Base-by-base conservation (phyloP, 768 basidiomycete genomes). In the Kwoniella bestiolae region DNA sequence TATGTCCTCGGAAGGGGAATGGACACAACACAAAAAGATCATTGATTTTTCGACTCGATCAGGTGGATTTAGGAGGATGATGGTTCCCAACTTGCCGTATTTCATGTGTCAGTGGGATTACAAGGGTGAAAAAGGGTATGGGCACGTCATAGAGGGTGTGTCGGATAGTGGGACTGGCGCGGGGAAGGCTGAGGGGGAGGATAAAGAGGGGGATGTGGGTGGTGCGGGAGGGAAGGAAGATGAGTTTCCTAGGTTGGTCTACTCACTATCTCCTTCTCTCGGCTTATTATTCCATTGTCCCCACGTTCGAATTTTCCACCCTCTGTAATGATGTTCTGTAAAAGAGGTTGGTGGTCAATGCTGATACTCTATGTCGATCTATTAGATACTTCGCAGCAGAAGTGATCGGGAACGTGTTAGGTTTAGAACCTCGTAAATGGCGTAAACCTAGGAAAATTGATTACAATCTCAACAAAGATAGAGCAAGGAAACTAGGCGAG, bases 101-200 rank as follows among this genome's bases (percentile, higher is more conserved):
- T 99, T 99, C 75, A 95, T 94, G 92, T 91, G 98, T 6, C 94
- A 95, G 73, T 99, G 95, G 80, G 96, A 99, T 82, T 85, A 98
- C 81, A 97, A 94, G 75, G 94, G 96, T 26, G 94, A 97, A 81
- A 93, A 92, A 76, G 96, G 96, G 2, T 99, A 93, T 77, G 96
- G 96, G 0, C 96, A 99, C 81, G 91, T 99, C 67, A 96, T 99
- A 66, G 96, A 99, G 80, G 96, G 96, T 1, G 86, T 87, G 0
- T 87, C 85, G 26, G 56, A 59, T 18, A 47, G 44, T 46, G 63
- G 63, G 9, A 46, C 52, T 1, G 63, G 63, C 6, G 68, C 67
- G 8, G 88, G 91, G 38, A 86, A 85, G 2, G 83, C 85, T 0
- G 86, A 83, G 14, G 69, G 70, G 12, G 75, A 73, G 2, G 66